These are phyloP conservation scores for Ustilago nuda DNA, from an alignment of 1,284 basidiomycete genomes.

Conservation along the genomic window DNA sequence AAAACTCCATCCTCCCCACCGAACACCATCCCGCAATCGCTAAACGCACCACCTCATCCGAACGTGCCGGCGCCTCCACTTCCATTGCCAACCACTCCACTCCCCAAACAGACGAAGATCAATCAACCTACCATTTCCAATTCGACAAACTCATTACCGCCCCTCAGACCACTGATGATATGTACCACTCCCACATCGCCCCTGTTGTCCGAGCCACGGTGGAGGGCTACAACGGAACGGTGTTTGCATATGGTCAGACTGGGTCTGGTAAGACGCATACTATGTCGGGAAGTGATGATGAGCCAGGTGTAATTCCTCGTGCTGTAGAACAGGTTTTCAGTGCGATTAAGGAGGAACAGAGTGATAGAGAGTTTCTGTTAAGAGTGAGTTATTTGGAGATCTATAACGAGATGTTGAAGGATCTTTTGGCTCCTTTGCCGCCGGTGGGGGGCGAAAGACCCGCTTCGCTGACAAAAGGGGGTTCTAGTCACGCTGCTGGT, in stretches of 20 bases:
- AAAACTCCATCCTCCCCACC: slow-evolving; percentile 59
- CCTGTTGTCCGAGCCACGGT: slow-evolving; percentile 79
- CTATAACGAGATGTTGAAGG: slow-evolving; percentile 74
- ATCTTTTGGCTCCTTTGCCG: slow-evolving; percentile 69
- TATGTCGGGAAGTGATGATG: slow-evolving; percentile 80
- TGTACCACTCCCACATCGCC: slow-evolving; percentile 72
- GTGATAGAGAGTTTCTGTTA: slow-evolving; percentile 70
- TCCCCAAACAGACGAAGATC: slow-evolving; percentile 33
- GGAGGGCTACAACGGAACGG: slow-evolving; percentile 95
- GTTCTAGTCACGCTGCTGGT: slow-evolving; percentile 10
- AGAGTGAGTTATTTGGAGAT: slow-evolving; percentile 75
- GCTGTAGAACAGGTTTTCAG: slow-evolving; percentile 77
- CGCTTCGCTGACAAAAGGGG: slow-evolving; percentile 39
- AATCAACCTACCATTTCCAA: slow-evolving; percentile 62
- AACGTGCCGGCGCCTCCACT: slow-evolving; percentile 29
- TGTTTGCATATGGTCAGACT: slow-evolving; percentile 91
- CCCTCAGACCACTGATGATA: slow-evolving; percentile 45
- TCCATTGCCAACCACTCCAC: slow-evolving; percentile 12
- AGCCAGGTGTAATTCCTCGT: slow-evolving; percentile 93
- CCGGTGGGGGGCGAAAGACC: slow-evolving; percentile 33
- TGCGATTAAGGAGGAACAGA: slow-evolving; percentile 61
- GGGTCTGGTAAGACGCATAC: slow-evolving; percentile 81
- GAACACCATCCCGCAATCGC: slow-evolving; percentile 66
- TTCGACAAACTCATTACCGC: slow-evolving; percentile 62
- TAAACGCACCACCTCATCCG: slow-evolving; percentile 56